Evolutionary conservation across 805 yeast species (phyloP), one percentile per base, ranked within the genome.

Genomic region (Wickerhamiella occidentalis): DNA sequence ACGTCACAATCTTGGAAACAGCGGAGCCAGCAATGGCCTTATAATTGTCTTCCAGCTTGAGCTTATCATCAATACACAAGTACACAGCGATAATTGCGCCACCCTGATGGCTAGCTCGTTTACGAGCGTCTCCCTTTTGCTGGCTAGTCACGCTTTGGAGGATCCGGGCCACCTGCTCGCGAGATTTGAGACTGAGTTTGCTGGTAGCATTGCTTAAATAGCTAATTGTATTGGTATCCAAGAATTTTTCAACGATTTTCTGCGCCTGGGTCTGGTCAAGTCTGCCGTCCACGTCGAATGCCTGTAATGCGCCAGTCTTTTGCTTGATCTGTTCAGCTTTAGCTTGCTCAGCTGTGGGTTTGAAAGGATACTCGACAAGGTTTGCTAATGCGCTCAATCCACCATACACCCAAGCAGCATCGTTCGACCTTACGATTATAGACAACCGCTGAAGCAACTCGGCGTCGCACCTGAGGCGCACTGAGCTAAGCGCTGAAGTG

Each of bases 1-100:
- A 55, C 4, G 68, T 64, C 41, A 68, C 60, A 3, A 62, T 54
- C 49, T 62, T 61, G 13, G 72, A 59, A 17, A 69, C 48, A 1
- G 66, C 68, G 13, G 60, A 51, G 0, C 55, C 52, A 15, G 64
- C 64, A 17, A 55, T 46, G 6, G 54, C 46, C 48, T 47, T 51
- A 22, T 56, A 45, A 40, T 42, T 40, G 1, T 40, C 53, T 26
- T 55, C 58, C n/a, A 63, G 48, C 9, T 22, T 48, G 45, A 36
- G 47, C 30, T 48, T 35, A 6, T 55, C 55, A 33, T 52, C 51
- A 13, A 55, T 49, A 52, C 60, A 52, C 15, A 66, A 48, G 43
- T 63, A 66, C 19, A 61, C 45, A 5, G 59, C 53, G 8, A 64
- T 55, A 2, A 67, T 57, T 19, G 62, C 58, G 3, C 65, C 69